phyloP scores from a whole-genome alignment of 2,329 filamentous ascomycete species.

The Daldinia sp. region DNA sequence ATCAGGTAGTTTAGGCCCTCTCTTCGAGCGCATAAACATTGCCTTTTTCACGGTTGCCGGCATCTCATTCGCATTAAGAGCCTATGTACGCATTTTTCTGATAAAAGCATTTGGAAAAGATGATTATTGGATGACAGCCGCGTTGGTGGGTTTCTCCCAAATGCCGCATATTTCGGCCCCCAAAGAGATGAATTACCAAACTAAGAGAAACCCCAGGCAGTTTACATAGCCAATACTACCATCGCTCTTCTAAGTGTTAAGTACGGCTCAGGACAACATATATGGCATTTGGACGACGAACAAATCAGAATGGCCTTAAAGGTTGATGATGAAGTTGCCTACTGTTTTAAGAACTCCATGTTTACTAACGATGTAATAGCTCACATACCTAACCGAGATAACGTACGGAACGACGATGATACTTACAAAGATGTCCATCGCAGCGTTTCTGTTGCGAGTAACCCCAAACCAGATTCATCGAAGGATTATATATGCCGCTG shows the following conservation, averaged over 20 bases:
- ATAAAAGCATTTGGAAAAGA: constrained; percentile 18
- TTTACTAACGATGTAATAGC: not conserved
- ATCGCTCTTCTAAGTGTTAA: constrained; percentile 5
- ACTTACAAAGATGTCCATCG: constrained; percentile 39
- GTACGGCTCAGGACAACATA: constrained; percentile 39
- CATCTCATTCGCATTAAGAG: not conserved
- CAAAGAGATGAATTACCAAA: not conserved
- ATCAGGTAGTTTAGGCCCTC: not conserved
- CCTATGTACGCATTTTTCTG: not conserved
- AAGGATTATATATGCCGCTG: constrained; percentile 38
- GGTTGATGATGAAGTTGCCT: not conserved
- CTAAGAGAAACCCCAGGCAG: not conserved
- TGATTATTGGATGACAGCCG: constrained; percentile 22
- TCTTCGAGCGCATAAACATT: constrained; percentile 2
- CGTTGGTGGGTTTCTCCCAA: constrained; percentile 8
- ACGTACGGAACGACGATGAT: constrained; percentile 41
- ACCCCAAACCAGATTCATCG: constrained; percentile 33
- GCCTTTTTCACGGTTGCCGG: not conserved
- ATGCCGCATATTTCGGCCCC: no score
- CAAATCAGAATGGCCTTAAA: not conserved
- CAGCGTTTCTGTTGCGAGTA: constrained; percentile 42
- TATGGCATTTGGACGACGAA: constrained; percentile 8
- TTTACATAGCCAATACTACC: not conserved
- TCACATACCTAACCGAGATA: constrained; percentile 5
- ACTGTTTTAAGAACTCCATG: not conserved